Evolutionary conservation across 768 basidiomycete species (phyloP).

Genomic region (Pisolithus marmoratus): DNA sequence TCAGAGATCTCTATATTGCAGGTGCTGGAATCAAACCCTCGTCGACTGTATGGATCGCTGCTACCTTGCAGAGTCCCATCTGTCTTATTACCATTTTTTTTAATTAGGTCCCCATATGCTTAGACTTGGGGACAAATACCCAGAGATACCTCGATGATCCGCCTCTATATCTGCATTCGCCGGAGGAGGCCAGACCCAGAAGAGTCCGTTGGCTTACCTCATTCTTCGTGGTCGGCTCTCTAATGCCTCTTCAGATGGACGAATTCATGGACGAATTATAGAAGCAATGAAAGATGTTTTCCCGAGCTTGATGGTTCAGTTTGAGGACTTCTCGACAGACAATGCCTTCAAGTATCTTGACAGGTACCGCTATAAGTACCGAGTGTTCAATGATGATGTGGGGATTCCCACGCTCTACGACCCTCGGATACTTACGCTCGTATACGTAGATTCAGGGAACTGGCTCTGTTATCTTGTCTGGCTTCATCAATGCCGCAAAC

Average conservation of each 20-base stretch:
- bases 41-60: conserved; percentile 32
- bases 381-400: conserved; percentile 72
- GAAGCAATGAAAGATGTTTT: conserved; percentile 56
- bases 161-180: conserved; percentile 67
- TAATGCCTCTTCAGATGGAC: conserved; percentile 43
- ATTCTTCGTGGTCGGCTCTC: not conserved
- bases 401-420: conserved; percentile 16
- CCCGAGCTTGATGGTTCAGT: conserved; percentile 66
- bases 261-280: conserved; percentile 80
- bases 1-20: conserved; percentile 61
- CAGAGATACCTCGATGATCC: conserved; percentile 61
- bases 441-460: conserved; percentile 69
- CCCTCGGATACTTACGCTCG: conserved; percentile 3
- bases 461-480: conserved; percentile 69
- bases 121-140: conserved; percentile 77
- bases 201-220: conserved; percentile 31
- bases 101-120: conserved; percentile 52
- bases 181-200: conserved; percentile 41
- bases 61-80: not conserved
- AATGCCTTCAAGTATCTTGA: conserved; percentile 73
- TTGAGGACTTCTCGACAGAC: conserved; percentile 74
- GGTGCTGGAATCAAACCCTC: conserved; percentile 59
- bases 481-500: conserved; percentile 68
- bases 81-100: not conserved
- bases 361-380: conserved; percentile 50